Conservation (phyloP, 1,284 basidiomycete species). For the Pterula multifida region DNA sequence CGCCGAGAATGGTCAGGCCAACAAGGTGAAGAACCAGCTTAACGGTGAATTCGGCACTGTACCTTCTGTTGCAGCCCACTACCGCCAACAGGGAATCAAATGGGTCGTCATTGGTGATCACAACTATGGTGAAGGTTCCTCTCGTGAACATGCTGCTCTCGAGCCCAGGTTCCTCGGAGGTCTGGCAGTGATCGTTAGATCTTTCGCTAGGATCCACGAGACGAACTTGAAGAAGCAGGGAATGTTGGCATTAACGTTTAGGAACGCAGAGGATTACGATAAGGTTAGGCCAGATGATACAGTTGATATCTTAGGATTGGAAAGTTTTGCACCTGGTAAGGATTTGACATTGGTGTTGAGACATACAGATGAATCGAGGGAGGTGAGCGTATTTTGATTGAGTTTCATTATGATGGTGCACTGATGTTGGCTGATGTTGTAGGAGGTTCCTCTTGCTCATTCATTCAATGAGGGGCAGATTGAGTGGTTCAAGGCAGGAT, state of each 20-base stretch:
- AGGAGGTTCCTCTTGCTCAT: conserved; percentile 60
- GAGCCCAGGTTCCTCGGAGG: conserved; percentile 97
- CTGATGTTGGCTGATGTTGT: no score
- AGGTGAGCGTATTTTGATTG: no score
- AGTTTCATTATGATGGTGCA: no score
- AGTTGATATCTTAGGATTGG: conserved; percentile 76
- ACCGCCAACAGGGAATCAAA: conserved; percentile 83
- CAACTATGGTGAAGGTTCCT: conserved; percentile 98
- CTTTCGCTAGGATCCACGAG: conserved; percentile 97
- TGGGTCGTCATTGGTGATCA: conserved; percentile 94
- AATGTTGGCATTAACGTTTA: conserved; percentile 88
- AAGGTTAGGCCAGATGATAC: conserved; percentile 75
- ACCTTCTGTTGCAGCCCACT: conserved; percentile 75
- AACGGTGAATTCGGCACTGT: conserved; percentile 84
- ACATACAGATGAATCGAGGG: conserved; percentile 71
- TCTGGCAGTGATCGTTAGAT: conserved; percentile 88
- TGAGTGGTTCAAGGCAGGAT: conserved; percentile 91
- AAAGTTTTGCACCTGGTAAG: conserved; percentile 79
- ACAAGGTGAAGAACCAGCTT: conserved; percentile 87
- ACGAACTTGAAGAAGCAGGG: conserved; percentile 98
- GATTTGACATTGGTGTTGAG: conserved; percentile 73
- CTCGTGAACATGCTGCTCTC: conserved; percentile 95
- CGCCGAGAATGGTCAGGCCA: conserved; percentile 89
- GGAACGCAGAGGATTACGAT: conserved; percentile 83
- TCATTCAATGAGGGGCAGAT: conserved; percentile 83